Conservation (phyloP, 2,329 filamentous ascomycete species). For the Neoarthrinium moseri region DNA sequence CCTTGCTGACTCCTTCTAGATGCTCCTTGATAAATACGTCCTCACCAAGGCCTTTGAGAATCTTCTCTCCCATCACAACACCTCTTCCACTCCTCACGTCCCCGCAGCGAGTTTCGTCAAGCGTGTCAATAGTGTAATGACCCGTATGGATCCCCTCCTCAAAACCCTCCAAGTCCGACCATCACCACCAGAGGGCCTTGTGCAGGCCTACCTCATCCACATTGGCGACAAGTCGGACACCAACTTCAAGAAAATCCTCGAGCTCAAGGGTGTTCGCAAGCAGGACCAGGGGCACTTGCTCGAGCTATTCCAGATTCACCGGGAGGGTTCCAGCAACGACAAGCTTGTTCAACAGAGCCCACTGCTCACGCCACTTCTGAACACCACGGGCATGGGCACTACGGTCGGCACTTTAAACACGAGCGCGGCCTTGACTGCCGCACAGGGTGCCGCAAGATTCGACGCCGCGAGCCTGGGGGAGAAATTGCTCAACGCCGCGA, state of each 20-base stretch:
- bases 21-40: slow-evolving; percentile 93
- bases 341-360: slow-evolving; percentile 70
- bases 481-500: slow-evolving; percentile 82
- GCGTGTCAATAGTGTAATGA: slow-evolving; percentile 80
- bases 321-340: slow-evolving; percentile 70
- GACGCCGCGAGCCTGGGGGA: slow-evolving; percentile 82
- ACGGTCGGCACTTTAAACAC: slow-evolving; percentile 41
- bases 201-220: slow-evolving; percentile 97
- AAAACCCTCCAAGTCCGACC: slow-evolving; percentile 95
- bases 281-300: slow-evolving; percentile 78
- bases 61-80: slow-evolving; percentile 64
- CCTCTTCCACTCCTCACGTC: slow-evolving; percentile 35
- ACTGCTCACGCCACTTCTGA: slow-evolving; percentile 67
- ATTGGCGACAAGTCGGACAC: slow-evolving; percentile 89
- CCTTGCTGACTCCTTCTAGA: slow-evolving; percentile 48
- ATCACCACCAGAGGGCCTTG: slow-evolving; percentile 86
- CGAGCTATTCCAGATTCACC: slow-evolving; percentile 79
- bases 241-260: slow-evolving; percentile 95
- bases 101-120: slow-evolving; percentile 70
- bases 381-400: slow-evolving; percentile 35
- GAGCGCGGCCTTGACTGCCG: slow-evolving; percentile 30
- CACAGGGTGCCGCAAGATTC: slow-evolving; percentile 50
- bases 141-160: slow-evolving; percentile 84
- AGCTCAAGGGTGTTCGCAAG: slow-evolving; percentile 89
- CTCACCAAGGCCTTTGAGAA: slow-evolving; percentile 76